These are phyloP conservation scores for Silene latifolia DNA, from an alignment of 148 eudicot species.

Conservation along the genomic window DNA sequence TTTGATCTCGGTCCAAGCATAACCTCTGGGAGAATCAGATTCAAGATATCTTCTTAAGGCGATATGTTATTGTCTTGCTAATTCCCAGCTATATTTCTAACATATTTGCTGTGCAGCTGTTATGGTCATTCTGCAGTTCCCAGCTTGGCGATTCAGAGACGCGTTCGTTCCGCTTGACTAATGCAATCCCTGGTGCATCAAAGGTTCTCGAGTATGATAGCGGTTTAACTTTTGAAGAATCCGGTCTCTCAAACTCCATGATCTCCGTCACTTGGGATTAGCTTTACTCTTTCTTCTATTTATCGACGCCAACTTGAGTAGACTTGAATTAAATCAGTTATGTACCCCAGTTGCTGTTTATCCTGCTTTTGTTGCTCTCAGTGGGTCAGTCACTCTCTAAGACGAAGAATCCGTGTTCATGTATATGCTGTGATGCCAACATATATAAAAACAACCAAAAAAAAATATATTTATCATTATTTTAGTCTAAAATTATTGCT, in stretches of 20 bases:
- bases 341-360: not conserved
- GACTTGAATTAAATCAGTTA: constrained; percentile 1
- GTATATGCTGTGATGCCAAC: constrained; percentile 13
- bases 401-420: not conserved
- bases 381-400: not conserved
- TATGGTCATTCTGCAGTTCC: constrained; percentile 88
- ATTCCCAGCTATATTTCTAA: constrained; percentile 2
- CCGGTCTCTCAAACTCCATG: constrained; percentile 90
- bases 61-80: too few relatives aligned
- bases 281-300: not conserved
- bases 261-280: constrained; percentile 76
- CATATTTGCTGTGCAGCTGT: constrained; percentile 41
- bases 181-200: constrained; percentile 78
- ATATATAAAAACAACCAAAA: not conserved
- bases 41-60: not conserved
- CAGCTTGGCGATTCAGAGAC: constrained; percentile 56
- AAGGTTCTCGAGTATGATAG: constrained; percentile 55
- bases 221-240: constrained; percentile 57
- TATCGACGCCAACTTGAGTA: constrained; percentile 2
- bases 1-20: too few relatives aligned
- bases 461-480: not conserved
- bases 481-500: not conserved
- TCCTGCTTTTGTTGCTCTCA: constrained; percentile 15
- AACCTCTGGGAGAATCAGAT: too few relatives aligned
- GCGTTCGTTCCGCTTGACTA: constrained; percentile 57